Conservation (phyloP, 2,329 filamentous ascomycete species). For the Aspergillus bombycis region DNA sequence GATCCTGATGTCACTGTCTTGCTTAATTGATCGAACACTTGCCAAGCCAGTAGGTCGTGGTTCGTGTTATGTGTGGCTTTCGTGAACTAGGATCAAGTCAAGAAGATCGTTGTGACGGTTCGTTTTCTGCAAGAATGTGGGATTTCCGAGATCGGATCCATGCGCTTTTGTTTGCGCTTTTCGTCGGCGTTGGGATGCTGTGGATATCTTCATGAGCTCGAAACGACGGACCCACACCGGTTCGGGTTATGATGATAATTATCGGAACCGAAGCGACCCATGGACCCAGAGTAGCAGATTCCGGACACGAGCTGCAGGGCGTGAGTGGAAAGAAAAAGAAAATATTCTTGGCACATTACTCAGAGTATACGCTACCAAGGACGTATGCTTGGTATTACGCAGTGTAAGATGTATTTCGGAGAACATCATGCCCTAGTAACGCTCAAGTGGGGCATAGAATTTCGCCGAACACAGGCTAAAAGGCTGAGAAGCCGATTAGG, state of each 20-base stretch:
- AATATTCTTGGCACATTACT: not conserved
- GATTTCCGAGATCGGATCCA: not conserved
- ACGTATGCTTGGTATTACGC: not conserved
- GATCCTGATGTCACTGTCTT: not conserved
- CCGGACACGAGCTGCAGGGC: not conserved
- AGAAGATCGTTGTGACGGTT: not conserved
- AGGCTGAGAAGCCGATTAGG: too few relatives aligned
- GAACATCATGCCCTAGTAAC: not conserved
- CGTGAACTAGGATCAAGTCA: not conserved
- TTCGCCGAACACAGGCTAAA: not conserved
- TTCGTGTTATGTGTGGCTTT: not conserved
- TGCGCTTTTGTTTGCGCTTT: not conserved
- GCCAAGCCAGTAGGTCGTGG: not conserved
- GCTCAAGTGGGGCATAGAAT: not conserved
- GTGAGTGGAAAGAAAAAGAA: not conserved
- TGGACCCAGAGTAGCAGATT: not conserved
- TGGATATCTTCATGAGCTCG: not conserved
- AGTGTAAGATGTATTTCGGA: not conserved
- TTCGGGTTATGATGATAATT: not conserved
- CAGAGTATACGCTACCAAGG: not conserved
- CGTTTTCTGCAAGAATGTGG: not conserved
- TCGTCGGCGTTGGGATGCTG: not conserved
- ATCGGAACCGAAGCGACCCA: not conserved
- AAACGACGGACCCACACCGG: not conserved
- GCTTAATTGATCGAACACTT: not conserved